These are phyloP conservation scores for Diaporthe vaccinii DNA, from an alignment of 2,329 filamentous ascomycete species.

Conservation along the genomic window DNA sequence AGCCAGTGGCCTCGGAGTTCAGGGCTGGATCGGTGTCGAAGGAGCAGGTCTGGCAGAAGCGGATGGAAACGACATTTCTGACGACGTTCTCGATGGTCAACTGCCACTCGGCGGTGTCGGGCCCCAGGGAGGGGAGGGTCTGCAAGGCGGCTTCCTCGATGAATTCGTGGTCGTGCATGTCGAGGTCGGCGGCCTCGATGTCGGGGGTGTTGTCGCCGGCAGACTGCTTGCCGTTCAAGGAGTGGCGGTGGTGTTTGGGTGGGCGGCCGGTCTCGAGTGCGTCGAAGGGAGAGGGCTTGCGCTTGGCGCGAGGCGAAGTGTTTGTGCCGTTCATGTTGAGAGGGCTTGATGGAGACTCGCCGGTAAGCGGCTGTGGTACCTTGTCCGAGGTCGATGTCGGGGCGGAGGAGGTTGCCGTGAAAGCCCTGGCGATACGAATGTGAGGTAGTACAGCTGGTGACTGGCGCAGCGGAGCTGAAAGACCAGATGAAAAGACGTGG, in stretches of 20 bases:
- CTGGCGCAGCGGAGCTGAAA: not conserved
- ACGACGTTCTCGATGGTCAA: conserved; percentile 95
- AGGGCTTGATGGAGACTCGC: not conserved
- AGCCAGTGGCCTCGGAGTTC: conserved; percentile 95
- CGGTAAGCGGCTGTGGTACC: not conserved
- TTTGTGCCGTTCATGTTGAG: conserved; percentile 45
- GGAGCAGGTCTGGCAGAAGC: conserved; percentile 97
- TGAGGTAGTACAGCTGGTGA: conserved; percentile 21
- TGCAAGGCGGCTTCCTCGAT: conserved; percentile 39
- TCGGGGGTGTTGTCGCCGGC: conserved; percentile 45
- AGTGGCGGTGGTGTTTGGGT: conserved; percentile 44
- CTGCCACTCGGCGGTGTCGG: conserved; percentile 90
- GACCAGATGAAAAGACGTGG: not conserved
- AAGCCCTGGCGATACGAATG: conserved; percentile 23
- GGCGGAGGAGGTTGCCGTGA: conserved; percentile 16
- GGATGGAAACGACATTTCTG: conserved; percentile 96
- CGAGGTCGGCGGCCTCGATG: conserved; percentile 40
- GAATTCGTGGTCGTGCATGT: conserved; percentile 39
- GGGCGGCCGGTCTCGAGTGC: conserved; percentile 43
- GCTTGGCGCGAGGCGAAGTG: conserved; percentile 45
- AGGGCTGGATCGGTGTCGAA: conserved; percentile 98
- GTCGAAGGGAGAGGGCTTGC: conserved; percentile 45
- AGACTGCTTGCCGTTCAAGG: conserved; percentile 45
- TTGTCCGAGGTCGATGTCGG: not conserved
- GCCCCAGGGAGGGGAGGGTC: conserved; percentile 53